Percentiles rank a stretch among this genome's conserved stretches.
Conservation (phyloP, 768 basidiomycete species). For the Leccinellum rugosiceps region DNA sequence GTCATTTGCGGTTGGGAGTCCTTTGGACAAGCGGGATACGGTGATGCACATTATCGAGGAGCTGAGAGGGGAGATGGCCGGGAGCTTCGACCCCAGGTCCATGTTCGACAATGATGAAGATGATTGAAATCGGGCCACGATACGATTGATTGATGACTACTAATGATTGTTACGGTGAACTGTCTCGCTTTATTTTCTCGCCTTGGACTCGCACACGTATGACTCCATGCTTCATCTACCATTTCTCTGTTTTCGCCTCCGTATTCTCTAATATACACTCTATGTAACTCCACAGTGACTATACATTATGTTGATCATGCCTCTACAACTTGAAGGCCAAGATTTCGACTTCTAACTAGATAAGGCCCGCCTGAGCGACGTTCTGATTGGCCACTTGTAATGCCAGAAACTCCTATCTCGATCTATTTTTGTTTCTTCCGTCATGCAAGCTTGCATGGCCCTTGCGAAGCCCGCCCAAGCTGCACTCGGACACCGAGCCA, state of each 20-base stretch:
- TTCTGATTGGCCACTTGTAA: background rate
- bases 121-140: background rate
- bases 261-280: background rate
- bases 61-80: constrained; percentile 17
- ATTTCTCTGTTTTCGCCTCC: background rate
- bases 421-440: no score
- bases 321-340: no score
- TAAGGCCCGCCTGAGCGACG: no score
- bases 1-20: constrained; percentile 19
- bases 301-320: background rate
- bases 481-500: background rate
- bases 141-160: background rate
- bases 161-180: background rate
- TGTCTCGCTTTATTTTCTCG: constrained; percentile 4
- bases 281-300: background rate
- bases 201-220: background rate
- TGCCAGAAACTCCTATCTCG: background rate
- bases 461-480: background rate
- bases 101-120: constrained; percentile 14
- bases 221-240: background rate
- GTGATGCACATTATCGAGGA: constrained; percentile 18
- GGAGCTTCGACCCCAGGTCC: constrained; percentile 16
- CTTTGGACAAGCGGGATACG: background rate
- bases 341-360: background rate
- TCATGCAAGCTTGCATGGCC: no score